Evolutionary conservation across 805 yeast genomes (phyloP), one percentile per base, ranked within the genome.

Genomic region (Cyberlindnera japonica): DNA sequence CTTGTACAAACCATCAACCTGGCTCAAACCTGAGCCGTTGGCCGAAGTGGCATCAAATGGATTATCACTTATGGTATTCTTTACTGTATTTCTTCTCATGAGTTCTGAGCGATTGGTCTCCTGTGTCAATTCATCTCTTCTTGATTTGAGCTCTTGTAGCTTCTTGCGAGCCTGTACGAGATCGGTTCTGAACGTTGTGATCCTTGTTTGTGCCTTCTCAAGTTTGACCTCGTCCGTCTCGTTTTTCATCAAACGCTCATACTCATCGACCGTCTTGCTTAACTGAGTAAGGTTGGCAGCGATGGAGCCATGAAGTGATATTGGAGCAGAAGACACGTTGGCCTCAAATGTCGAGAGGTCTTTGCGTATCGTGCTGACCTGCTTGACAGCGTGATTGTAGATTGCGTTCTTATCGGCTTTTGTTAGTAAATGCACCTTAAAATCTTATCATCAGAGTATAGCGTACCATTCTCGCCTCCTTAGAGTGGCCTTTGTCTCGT

Each of bases 381-480:
- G 96, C 61, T 87, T 88, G 40, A 84, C 71, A 8, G 95, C 96
- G 61, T 87, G 95, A 64, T 87, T 91, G 65, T 83, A 88, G 38
- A 90, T 69, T 20, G 95, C 81, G 64, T 89, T 90, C 98, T 35
- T 19, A 10, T 22, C 11, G 7, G 38, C 10, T 13, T 11, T n/a
- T 12, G 36, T 34, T 35, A 29, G 39, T 4, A 14, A 11, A n/a
- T n/a, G n/a, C n/a, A n/a, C n/a, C n/a, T n/a, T n/a, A n/a, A n/a
- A n/a, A n/a, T n/a, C n/a, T n/a, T n/a, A n/a, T n/a, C n/a, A n/a
- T n/a, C n/a, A n/a, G n/a, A n/a, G n/a, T n/a, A n/a, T n/a, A n/a
- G n/a, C n/a, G n/a, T n/a, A n/a, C n/a, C n/a, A n/a, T n/a, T n/a
- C n/a, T n/a, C n/a, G n/a, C n/a, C n/a, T n/a, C n/a, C n/a, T n/a